Conservation (phyloP, 306 rosid genomes). For the Argentina anserina region DNA sequence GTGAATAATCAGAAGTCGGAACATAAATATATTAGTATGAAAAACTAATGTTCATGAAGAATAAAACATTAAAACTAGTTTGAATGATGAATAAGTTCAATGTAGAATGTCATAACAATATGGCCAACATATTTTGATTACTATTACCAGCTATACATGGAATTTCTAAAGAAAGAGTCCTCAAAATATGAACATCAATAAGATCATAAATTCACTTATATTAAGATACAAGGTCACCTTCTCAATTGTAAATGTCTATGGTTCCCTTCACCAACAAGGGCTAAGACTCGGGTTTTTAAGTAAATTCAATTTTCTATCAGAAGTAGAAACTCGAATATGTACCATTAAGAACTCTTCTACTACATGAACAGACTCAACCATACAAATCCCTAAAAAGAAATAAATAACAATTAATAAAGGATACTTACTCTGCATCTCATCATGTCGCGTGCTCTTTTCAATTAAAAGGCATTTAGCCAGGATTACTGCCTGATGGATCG, state of each 20-base stretch:
- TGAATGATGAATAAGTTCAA: neutral
- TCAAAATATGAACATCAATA: neutral
- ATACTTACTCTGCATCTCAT: conserved; percentile 91
- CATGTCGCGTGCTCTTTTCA: conserved; percentile 83
- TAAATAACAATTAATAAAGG: neutral
- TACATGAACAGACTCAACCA: neutral
- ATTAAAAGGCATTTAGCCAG: conserved; percentile 80
- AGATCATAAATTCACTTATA: neutral
- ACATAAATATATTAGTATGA: neutral
- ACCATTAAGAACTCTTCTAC: neutral
- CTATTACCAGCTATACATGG: neutral
- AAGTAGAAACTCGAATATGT: neutral
- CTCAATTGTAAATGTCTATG: neutral
- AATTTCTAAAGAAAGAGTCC: neutral
- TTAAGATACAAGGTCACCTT: neutral
- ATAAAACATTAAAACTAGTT: neutral
- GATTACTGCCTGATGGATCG: conserved; percentile 70
- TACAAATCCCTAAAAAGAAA: neutral
- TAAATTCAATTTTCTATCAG: no score
- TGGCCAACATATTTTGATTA: neutral
- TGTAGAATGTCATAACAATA: neutral
- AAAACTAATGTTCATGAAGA: neutral
- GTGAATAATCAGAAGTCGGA: conserved; percentile 4
- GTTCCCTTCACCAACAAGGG: neutral
- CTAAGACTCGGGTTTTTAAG: neutral